Percentiles rank a stretch among this genome's conserved stretches.
These are phyloP conservation scores for Medicago ruthenica DNA, from an alignment of 306 rosid species.

Conservation along the genomic window DNA sequence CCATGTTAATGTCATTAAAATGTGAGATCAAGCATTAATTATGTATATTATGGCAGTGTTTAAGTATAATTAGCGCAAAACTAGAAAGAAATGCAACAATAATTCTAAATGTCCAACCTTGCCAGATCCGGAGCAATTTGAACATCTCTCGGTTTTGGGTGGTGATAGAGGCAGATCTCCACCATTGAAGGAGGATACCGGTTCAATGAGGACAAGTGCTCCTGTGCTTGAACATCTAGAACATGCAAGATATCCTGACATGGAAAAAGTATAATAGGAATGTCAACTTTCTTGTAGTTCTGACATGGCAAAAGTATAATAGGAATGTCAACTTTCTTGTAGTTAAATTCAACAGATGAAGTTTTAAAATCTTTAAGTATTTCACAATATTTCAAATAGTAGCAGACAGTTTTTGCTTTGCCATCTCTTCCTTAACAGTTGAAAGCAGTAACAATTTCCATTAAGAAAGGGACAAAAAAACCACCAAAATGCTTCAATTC, in stretches of 20 bases:
- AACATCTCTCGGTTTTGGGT: conserved; percentile 88
- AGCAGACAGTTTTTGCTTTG: too few relatives aligned
- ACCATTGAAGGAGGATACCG: conserved; percentile 63
- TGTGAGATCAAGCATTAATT: too few relatives aligned
- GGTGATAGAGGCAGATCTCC: conserved; percentile 63
- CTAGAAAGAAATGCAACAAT: conserved; percentile 13
- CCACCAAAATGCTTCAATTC: conserved; percentile 24
- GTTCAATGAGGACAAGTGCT: conserved; percentile 73
- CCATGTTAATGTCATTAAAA: neutral
- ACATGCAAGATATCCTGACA: conserved; percentile 88
- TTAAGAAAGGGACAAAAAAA: conserved; percentile 10
- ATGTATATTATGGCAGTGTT: conserved; percentile 1
- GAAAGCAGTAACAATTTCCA: neutral
- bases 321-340: conserved; percentile 27
- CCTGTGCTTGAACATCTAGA: conserved; percentile 94
- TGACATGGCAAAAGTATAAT: conserved; percentile 13
- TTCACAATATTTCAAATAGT: neutral
- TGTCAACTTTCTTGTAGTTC: too few relatives aligned
- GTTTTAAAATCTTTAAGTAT: conserved; percentile 12
- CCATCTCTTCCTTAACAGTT: too few relatives aligned
- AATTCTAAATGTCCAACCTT: conserved; percentile 63
- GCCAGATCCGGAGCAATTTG: conserved; percentile 96
- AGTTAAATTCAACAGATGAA: conserved; percentile 19
- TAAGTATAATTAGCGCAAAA: neutral
- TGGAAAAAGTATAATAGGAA: too few relatives aligned